Percentiles rank a stretch among this genome's conserved stretches.
Evolutionary conservation across 768 basidiomycete species (phyloP).

Genomic region (Cystofilobasidium ferigula): DNA sequence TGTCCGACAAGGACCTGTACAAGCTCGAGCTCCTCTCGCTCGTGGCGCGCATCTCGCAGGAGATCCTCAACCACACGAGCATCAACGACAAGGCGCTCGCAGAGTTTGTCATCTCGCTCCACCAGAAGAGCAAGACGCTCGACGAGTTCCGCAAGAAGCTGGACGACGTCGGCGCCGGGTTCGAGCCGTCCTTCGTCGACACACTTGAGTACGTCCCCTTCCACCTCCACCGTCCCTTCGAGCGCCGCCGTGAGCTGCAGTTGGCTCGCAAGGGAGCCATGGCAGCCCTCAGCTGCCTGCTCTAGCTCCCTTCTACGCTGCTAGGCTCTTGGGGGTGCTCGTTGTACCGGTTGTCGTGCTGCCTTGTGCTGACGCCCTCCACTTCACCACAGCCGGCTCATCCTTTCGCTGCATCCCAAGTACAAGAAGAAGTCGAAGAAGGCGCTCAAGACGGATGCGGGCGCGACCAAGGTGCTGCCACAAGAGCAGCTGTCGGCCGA

Average conservation of each 20-base stretch:
- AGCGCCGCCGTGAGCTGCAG: background rate
- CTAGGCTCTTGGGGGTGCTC: background rate
- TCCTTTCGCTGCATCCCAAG: slow-evolving; percentile 88
- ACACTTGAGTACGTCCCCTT: slow-evolving; percentile 57
- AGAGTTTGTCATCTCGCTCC: slow-evolving; percentile 85
- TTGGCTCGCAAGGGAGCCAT: too few relatives aligned
- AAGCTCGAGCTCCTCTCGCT: slow-evolving; percentile 87
- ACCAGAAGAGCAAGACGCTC: slow-evolving; percentile 62
- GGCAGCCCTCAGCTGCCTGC: background rate
- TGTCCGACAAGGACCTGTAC: slow-evolving; percentile 54
- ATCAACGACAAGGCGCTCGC: slow-evolving; percentile 85
- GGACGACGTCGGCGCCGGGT: slow-evolving; percentile 62
- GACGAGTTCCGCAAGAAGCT: slow-evolving; percentile 72
- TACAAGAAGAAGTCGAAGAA: slow-evolving; percentile 63
- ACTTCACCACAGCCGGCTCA: slow-evolving; percentile 49
- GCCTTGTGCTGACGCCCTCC: background rate
- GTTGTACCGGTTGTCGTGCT: background rate
- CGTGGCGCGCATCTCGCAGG: slow-evolving; percentile 81
- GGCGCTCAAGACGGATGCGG: slow-evolving; percentile 38
- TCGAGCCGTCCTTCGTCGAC: slow-evolving; percentile 80
- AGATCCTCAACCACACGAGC: slow-evolving; percentile 73
- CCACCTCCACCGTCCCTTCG: background rate
- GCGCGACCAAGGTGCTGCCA: slow-evolving; percentile 20
- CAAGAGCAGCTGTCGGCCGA: slow-evolving; percentile 32
- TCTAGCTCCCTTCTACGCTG: background rate